phyloP scores from a whole-genome alignment of 495 filamentous ascomycete genomes.

The Aspergillus campestris region DNA sequence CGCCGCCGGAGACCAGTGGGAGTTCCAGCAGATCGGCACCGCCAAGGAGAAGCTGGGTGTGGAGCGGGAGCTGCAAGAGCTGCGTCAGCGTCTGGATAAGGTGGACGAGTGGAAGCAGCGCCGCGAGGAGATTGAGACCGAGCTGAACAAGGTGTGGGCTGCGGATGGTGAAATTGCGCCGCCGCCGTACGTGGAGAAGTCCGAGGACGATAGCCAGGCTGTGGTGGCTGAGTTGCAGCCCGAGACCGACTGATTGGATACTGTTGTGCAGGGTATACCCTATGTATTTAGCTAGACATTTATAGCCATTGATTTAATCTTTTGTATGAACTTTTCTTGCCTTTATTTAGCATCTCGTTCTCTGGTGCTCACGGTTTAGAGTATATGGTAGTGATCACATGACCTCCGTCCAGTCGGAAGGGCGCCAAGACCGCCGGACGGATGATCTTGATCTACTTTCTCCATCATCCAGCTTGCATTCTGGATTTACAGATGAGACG shows the following conservation, averaged over 20 bases:
- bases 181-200: slow-evolving; percentile 26
- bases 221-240: no score
- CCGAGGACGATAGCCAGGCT: background rate
- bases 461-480: no score
- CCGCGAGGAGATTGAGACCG: slow-evolving; percentile 64
- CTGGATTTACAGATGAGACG: no score
- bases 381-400: background rate
- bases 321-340: background rate
- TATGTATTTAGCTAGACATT: background rate
- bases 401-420: background rate
- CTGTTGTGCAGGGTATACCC: no score
- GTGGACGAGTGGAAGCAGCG: slow-evolving; percentile 79
- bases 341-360: background rate
- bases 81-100: slow-evolving; percentile 67
- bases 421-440: no score
- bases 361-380: background rate
- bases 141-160: slow-evolving; percentile 56
- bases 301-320: background rate
- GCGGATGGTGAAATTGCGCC: slow-evolving; percentile 33
- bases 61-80: slow-evolving; percentile 76
- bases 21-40: slow-evolving; percentile 86
- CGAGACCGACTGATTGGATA: no score
- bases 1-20: slow-evolving; percentile 60
- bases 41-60: slow-evolving; percentile 84
- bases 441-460: no score